Evolutionary conservation across 192 early-diverging fungal species (phyloP), one percentile per base, ranked within the genome.

Genomic region (Umbelopsis sp.): DNA sequence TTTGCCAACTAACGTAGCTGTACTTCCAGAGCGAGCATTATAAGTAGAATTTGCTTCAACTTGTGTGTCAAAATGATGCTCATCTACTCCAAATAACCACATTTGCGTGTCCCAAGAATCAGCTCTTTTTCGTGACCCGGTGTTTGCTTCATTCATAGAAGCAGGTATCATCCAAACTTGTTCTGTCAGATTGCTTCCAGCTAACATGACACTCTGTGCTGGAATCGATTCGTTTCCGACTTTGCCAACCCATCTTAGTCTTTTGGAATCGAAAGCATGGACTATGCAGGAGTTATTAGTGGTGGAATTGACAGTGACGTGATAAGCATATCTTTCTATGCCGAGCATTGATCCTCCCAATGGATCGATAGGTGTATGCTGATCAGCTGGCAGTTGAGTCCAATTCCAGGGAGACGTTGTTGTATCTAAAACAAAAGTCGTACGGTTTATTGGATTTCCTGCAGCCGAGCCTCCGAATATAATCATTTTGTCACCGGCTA

Each of bases 291-390:
- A 61, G 30, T 61, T 61, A 61, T 61, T 61, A 18, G 27, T 61
- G 16, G 55, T 61, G 5, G 55, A 27, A 35, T 61, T 61, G 16
- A 61, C 13, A 6, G 23, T 35, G 55, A 61, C 16, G 33, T 61
- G 55, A 35, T 61, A 61, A 18, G 55, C 55, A 35, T 61, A 61
- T 61, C 55, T 61, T 5, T 30, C 55, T 61, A 61, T 61, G 33
- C 55, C 55, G 11, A 61, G 16, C 55, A 61, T 61, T 6, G 55
- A 8, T 12, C 55, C 55, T 35, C 55, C 55, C 18, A 61, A 30
- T 30, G 30, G 16, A 30, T 22, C 30, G 25, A 6, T 35, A 13
- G 55, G 55, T n/a, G 55, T 61, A 7, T 35, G 27, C 6, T 37
- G 23, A 25, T 25, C 33, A 5, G 55, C 13, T 61, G 2, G 13